These are phyloP conservation scores for Fraxinus sp. DNA, from an alignment of 305 asterid species.

Conservation along the genomic window DNA sequence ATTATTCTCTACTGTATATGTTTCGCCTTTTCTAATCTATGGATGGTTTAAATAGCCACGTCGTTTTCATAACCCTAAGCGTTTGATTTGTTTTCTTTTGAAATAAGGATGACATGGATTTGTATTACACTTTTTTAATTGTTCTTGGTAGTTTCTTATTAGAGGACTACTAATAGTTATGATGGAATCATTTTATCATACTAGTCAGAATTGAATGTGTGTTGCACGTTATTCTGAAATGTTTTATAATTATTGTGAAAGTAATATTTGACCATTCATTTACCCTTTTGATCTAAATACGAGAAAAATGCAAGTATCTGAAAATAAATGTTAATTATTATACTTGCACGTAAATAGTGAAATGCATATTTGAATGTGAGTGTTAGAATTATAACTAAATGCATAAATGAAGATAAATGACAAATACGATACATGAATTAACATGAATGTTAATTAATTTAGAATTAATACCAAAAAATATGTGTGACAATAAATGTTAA, in stretches of 20 bases:
- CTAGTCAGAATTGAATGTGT: background rate
- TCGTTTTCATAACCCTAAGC: background rate
- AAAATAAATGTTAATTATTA: background rate
- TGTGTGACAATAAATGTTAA: background rate
- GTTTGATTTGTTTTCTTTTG: background rate
- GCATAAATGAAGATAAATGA: background rate
- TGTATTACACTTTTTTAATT: background rate
- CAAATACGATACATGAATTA: background rate
- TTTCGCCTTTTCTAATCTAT: background rate
- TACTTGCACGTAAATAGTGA: background rate
- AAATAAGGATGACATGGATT: background rate
- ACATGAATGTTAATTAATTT: background rate
- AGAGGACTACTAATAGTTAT: background rate
- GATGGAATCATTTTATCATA: background rate
- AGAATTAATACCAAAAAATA: background rate
- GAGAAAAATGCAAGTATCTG: background rate
- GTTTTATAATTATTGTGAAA: background rate
- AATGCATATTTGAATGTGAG: background rate
- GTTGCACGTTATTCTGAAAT: background rate
- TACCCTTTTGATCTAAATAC: background rate
- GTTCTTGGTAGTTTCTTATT: constrained; percentile 11
- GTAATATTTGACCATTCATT: background rate
- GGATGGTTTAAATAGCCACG: background rate
- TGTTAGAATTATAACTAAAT: background rate
- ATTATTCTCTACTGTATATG: background rate